Evolutionary conservation across 2,329 filamentous ascomycete genomes (phyloP).

Genomic region (Penicillium corylophilum): DNA sequence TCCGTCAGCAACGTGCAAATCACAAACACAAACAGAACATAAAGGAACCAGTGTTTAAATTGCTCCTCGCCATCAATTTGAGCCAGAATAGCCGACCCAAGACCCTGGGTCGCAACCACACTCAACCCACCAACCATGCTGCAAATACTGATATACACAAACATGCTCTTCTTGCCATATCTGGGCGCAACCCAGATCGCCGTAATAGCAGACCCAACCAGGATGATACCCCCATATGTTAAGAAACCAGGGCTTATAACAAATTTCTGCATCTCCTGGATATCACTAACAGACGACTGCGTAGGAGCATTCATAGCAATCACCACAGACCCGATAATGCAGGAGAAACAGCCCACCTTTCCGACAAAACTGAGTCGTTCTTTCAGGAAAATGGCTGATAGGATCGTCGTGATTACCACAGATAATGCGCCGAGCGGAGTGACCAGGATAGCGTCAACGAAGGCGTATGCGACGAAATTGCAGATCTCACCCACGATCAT

Average conservation of each 20-base stretch:
- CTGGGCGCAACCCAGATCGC: constrained; percentile 80
- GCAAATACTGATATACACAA: constrained; percentile 95
- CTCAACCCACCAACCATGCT: constrained; percentile 91
- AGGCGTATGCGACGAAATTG: constrained; percentile 96
- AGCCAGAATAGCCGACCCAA: constrained; percentile 87
- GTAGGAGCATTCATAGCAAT: constrained; percentile 92
- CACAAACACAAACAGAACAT: constrained; percentile 87
- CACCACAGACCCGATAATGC: constrained; percentile 87
- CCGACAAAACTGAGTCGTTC: constrained; percentile 93
- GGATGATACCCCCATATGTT: constrained; percentile 76
- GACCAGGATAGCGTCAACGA: constrained; percentile 93
- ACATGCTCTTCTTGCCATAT: constrained; percentile 95
- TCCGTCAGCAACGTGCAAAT: constrained; percentile 85
- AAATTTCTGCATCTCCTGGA: constrained; percentile 88
- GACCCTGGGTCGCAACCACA: constrained; percentile 89
- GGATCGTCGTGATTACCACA: constrained; percentile 85
- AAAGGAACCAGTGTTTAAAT: constrained; percentile 97
- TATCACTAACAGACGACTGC: constrained; percentile 79
- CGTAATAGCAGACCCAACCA: constrained; percentile 69
- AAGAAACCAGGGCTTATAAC: constrained; percentile 86
- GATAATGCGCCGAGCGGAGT: constrained; percentile 88
- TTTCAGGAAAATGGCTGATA: constrained; percentile 93
- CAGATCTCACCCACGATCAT: constrained; percentile 97
- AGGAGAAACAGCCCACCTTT: constrained; percentile 93
- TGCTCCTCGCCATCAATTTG: constrained; percentile 78